Percentiles rank a stretch among this genome's conserved stretches.
phyloP scores from a whole-genome alignment of 140 eudicot genomes.

The Ambrosia hybrid region DNA sequence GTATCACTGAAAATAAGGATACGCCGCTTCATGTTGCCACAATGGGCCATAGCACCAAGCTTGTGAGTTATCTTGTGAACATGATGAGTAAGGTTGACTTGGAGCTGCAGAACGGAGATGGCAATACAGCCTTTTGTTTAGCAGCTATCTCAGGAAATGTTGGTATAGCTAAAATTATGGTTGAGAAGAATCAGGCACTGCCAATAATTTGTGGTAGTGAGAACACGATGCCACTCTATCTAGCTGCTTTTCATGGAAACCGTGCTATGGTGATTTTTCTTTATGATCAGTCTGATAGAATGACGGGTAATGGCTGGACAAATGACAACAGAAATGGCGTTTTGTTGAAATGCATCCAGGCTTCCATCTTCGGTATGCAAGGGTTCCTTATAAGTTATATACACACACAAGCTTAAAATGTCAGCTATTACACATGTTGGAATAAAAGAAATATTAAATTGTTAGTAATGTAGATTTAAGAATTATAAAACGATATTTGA shows the following conservation, averaged over 20 bases:
- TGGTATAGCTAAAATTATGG: no score
- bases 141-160: no score
- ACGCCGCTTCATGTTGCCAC: constrained; percentile 20
- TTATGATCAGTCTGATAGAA: background rate
- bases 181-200: no score
- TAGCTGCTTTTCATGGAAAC: constrained; percentile 4
- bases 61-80: background rate
- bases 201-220: no score
- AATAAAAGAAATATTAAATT: no score
- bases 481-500: no score
- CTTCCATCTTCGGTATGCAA: constrained; percentile 7
- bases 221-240: no score
- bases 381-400: background rate
- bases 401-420: no score
- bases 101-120: constrained; percentile 20
- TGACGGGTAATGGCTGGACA: background rate
- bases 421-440: no score
- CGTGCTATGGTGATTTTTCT: constrained; percentile 28
- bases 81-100: constrained; percentile 24
- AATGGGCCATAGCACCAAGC: no score
- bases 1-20: constrained; percentile 28
- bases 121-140: background rate
- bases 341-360: constrained; percentile 14
- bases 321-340: background rate
- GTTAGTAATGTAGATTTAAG: no score